These are phyloP conservation scores for Musa acuminata DNA, from an alignment of 176 grass and related monocot species.

Conservation along the genomic window DNA sequence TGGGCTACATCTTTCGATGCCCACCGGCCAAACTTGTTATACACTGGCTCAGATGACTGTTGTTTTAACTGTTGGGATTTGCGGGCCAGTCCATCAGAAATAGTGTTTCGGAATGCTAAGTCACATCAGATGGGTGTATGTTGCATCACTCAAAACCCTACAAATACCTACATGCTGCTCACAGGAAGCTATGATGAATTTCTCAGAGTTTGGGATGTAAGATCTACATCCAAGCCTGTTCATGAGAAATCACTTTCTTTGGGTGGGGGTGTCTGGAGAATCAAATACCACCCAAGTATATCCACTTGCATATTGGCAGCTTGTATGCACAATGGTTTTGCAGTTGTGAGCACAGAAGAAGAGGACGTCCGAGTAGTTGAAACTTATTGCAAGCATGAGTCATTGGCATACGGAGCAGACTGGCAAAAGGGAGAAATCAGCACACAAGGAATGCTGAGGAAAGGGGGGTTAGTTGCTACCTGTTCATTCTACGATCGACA, in stretches of 20 bases:
- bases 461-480: conserved; percentile 49
- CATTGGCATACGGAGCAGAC: conserved; percentile 90
- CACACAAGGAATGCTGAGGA: conserved; percentile 5
- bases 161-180: conserved; percentile 46
- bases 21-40: conserved; percentile 49
- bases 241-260: conserved; percentile 55
- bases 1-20: conserved; percentile 82
- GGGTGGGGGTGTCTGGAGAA: conserved; percentile 92
- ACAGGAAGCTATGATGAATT: conserved; percentile 98
- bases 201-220: conserved; percentile 88
- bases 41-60: conserved; percentile 77
- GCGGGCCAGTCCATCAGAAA: conserved; percentile 35
- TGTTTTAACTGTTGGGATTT: conserved; percentile 88
- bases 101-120: conserved; percentile 56
- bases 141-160: conserved; percentile 58
- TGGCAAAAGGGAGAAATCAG: conserved; percentile 62
- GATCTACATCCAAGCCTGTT: conserved; percentile 60
- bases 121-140: conserved; percentile 88
- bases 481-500: conserved; percentile 89
- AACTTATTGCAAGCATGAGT: conserved; percentile 74
- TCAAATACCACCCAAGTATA: conserved; percentile 70
- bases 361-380: conserved; percentile 45
- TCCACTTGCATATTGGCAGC: conserved; percentile 51
- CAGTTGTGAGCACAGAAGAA: conserved; percentile 46
- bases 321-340: conserved; percentile 97